Evolutionary conservation across 345 rosid species (phyloP).

Genomic region (Passiflora organensis): DNA sequence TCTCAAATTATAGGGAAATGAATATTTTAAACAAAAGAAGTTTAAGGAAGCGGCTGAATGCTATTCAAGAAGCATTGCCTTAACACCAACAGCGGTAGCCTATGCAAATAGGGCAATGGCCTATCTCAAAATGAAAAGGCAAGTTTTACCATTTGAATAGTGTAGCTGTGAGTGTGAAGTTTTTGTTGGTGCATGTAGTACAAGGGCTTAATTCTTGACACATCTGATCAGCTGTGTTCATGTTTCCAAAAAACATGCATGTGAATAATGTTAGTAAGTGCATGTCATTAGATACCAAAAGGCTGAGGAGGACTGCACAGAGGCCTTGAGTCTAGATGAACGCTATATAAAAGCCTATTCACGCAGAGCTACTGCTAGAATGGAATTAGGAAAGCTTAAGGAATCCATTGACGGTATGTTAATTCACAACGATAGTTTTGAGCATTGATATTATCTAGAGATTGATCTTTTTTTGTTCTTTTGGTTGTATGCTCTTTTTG

Average conservation of each 20-base stretch:
- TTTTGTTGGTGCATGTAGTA: too few species aligned
- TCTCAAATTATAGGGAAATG: slow-evolving; percentile 54
- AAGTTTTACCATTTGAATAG: slow-evolving; percentile 5
- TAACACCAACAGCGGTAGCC: slow-evolving; percentile 78
- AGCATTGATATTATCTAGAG: neutral
- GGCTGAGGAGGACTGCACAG: slow-evolving; percentile 91
- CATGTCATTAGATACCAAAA: slow-evolving; percentile 49
- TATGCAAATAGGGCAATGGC: slow-evolving; percentile 94
- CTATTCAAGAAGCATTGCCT: slow-evolving; percentile 84
- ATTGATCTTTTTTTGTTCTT: slow-evolving; percentile 4
- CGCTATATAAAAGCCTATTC: slow-evolving; percentile 85
- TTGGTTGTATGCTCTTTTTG: too few species aligned
- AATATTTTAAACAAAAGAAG: slow-evolving; percentile 75
- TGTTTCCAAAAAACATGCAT: too few species aligned
- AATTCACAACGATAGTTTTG: neutral
- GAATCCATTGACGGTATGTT: slow-evolving; percentile 71
- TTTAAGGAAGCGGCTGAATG: slow-evolving; percentile 80
- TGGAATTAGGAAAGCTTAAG: slow-evolving; percentile 65
- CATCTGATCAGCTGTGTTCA: too few species aligned
- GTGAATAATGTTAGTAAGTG: neutral
- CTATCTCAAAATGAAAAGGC: slow-evolving; percentile 77
- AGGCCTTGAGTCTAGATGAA: slow-evolving; percentile 86
- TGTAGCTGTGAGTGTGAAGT: neutral
- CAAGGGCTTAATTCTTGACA: too few species aligned
- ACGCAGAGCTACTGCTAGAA: slow-evolving; percentile 86